A percentile compares a stretch with the other conserved stretches of the same genome.
Evolutionary conservation across 2,329 filamentous ascomycete species (phyloP).

Genomic region (Hortaea werneckii): DNA sequence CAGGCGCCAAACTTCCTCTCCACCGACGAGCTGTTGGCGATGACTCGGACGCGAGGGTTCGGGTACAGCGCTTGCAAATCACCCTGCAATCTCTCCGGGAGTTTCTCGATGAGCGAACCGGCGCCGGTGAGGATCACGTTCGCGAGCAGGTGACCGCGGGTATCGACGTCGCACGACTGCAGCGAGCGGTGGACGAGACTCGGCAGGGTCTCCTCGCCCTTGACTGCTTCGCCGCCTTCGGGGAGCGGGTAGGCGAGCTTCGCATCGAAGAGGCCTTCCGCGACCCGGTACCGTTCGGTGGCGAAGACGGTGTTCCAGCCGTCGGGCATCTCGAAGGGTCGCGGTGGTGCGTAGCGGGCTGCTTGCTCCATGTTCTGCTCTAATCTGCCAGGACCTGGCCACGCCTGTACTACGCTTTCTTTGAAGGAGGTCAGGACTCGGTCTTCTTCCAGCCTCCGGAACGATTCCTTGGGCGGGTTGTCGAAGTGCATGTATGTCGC

Average conservation of each 20-base stretch:
- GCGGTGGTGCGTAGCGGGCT: slow-evolving; percentile 58
- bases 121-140: slow-evolving; percentile 93
- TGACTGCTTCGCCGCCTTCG: slow-evolving; percentile 32
- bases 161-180: slow-evolving; percentile 74
- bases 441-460: slow-evolving; percentile 79
- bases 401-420: slow-evolving; percentile 90
- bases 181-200: slow-evolving; percentile 71
- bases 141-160: slow-evolving; percentile 68
- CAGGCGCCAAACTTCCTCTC: slow-evolving; percentile 89
- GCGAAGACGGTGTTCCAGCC: slow-evolving; percentile 94
- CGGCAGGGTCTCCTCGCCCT: slow-evolving; percentile 64
- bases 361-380: slow-evolving; percentile 63
- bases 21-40: slow-evolving; percentile 73
- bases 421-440: slow-evolving; percentile 93
- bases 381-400: slow-evolving; percentile 69
- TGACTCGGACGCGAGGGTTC: slow-evolving; percentile 74
- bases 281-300: slow-evolving; percentile 72
- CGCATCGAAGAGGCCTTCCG: slow-evolving; percentile 86
- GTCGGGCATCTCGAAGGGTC: slow-evolving; percentile 94
- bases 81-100: slow-evolving; percentile 79
- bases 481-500: slow-evolving; percentile 62
- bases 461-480: slow-evolving; percentile 54
- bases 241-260: slow-evolving; percentile 55
- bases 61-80: slow-evolving; percentile 78
- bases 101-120: slow-evolving; percentile 76